Percentiles rank a stretch among this genome's conserved stretches.
Evolutionary conservation across 495 filamentous ascomycete species (phyloP).

Genomic region (Wilcoxina mikolae): DNA sequence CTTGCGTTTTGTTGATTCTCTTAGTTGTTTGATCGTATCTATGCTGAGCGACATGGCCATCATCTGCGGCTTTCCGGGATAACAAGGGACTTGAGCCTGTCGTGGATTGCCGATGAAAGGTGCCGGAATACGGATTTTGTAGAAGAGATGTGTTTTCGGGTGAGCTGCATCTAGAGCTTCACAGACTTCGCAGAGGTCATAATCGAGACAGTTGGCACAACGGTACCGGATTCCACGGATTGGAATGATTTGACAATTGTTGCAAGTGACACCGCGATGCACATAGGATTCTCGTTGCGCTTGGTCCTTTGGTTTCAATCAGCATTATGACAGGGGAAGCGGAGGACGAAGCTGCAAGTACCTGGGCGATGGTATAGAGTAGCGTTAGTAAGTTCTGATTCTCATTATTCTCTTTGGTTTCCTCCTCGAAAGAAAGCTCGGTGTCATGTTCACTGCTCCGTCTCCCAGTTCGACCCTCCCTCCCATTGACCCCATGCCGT

Average conservation of each 20-base stretch:
- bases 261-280: constrained; percentile 87
- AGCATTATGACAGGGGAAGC: neutral
- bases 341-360: constrained; percentile 1
- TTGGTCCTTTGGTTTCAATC: constrained; percentile 17
- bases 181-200: constrained; percentile 78
- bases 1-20: constrained; percentile 48
- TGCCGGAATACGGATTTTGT: constrained; percentile 69
- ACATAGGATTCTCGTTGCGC: constrained; percentile 62
- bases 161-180: constrained; percentile 65
- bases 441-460: constrained; percentile 15
- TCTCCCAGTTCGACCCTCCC: constrained; percentile 8
- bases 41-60: constrained; percentile 49
- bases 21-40: constrained; percentile 47
- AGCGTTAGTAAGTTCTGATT: constrained; percentile 44
- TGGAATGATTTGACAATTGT: constrained; percentile 67
- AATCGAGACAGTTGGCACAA: constrained; percentile 84
- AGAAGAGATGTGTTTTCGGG: constrained; percentile 86
- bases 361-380: constrained; percentile 46
- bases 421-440: constrained; percentile 16
- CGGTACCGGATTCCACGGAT: constrained; percentile 85
- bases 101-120: constrained; percentile 50
- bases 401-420: constrained; percentile 34
- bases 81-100: constrained; percentile 67
- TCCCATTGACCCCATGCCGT: neutral
- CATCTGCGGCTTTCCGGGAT: constrained; percentile 69